Base-by-base conservation (phyloP, 2,329 filamentous ascomycete genomes). In the Alternaria atra region DNA sequence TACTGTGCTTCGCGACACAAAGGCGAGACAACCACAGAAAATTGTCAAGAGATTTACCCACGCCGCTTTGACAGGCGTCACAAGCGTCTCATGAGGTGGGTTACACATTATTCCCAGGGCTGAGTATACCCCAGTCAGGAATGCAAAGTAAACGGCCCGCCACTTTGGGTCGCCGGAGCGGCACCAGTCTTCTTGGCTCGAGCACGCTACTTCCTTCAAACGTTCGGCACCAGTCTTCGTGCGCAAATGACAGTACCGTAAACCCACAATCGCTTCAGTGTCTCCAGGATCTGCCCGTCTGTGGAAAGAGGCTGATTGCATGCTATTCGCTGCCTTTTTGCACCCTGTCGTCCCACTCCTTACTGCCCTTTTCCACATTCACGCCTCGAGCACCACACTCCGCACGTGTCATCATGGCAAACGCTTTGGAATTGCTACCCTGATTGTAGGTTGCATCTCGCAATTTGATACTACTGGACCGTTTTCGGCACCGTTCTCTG, bases 211-310 rank as follows among this genome's bases (percentile, higher is more conserved):
- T 60, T 69, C 63, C 56, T 64, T 63, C 60, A 60, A 56, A 64
- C 64, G 59, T 55, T 66, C 61, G 60, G 61, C 55, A 66, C 65
- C 63, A 64, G 58, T 56, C 63, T 59, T 60, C 23, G 65, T 65
- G 69, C 66, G 70, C 72, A 74, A 74, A 78, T 77, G 73, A 76
- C 67, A 76, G 73, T 76, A 73, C 72, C 68, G 60, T 44, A 61
- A 52, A 58, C 47, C 58, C 58, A 61, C 60, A 60, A 71, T 66
- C 68, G 69, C 59, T 62, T 67, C 68, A 64, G 64, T 65, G 58
- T 58, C 30, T 51, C 58, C 53, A 55, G 60, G 56, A 69, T 69
- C 59, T 67, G 63, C 65, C 59, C 55, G 62, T 51, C 54, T 40
- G 15, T 52, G 52, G 55, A 60, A 57, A 56, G 53, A 64, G 55